Percentiles rank a stretch among this genome's conserved stretches.
Conservation (phyloP, 2,329 filamentous ascomycete genomes). For the Mycocentrospora acerina region DNA sequence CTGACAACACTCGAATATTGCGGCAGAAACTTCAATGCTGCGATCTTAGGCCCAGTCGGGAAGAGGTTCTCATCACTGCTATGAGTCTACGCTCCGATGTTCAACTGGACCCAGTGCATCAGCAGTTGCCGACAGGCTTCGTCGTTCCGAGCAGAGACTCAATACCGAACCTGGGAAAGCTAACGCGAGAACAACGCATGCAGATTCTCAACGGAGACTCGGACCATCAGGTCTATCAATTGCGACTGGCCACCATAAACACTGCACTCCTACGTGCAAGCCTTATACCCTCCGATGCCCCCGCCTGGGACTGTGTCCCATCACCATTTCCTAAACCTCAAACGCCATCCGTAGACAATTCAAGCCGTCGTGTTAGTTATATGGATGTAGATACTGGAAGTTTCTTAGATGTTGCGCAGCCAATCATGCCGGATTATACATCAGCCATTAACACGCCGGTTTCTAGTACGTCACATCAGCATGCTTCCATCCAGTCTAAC, state of each 20-base stretch:
- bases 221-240: constrained; percentile 25
- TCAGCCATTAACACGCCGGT: constrained; percentile 19
- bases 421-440: constrained; percentile 29
- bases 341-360: constrained; percentile 25
- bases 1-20: constrained; percentile 38
- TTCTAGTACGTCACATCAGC: constrained; percentile 20
- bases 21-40: constrained; percentile 43
- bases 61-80: constrained; percentile 40
- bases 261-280: constrained; percentile 32
- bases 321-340: constrained; percentile 27
- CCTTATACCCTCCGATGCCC: constrained; percentile 14
- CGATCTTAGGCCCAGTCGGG: constrained; percentile 38
- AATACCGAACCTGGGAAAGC: constrained; percentile 31
- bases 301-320: constrained; percentile 26
- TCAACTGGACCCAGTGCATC: constrained; percentile 26
- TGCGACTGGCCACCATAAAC: constrained; percentile 34
- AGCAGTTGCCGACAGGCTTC: constrained; percentile 36
- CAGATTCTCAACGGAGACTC: constrained; percentile 38
- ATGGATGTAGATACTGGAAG: constrained; percentile 41
- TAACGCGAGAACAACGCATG: constrained; percentile 39
- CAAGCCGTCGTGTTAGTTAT: constrained; percentile 38
- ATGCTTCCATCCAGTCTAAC: constrained; percentile 21
- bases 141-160: constrained; percentile 39
- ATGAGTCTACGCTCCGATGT: constrained; percentile 40
- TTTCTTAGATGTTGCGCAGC: constrained; percentile 31